phyloP scores from a whole-genome alignment of 306 rosid genomes.

The Cicer cuneatum region DNA sequence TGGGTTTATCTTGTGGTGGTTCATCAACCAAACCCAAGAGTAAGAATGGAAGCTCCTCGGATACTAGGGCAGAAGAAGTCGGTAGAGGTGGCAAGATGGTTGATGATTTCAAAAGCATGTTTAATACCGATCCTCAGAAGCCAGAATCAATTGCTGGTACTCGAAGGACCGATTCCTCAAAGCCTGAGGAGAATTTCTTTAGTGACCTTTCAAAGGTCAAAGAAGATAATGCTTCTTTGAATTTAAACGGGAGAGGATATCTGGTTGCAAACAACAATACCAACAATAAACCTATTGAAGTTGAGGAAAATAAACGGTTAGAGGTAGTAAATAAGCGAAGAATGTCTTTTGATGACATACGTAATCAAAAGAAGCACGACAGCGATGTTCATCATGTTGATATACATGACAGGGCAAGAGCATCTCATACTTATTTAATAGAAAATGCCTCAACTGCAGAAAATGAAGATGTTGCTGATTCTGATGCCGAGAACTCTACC shows the following conservation, averaged over 20 bases:
- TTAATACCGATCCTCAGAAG: constrained; percentile 67
- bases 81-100: constrained; percentile 73
- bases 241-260: constrained; percentile 73
- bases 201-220: constrained; percentile 78
- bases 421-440: constrained; percentile 71
- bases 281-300: constrained; percentile 54
- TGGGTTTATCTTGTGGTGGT: constrained; percentile 91
- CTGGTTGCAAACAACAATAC: constrained; percentile 57
- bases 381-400: constrained; percentile 63
- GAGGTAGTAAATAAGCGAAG: constrained; percentile 70
- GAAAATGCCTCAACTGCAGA: constrained; percentile 95
- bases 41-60: constrained; percentile 74
- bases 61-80: constrained; percentile 65
- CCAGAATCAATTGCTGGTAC: constrained; percentile 63
- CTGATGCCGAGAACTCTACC: constrained; percentile 85
- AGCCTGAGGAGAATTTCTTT: constrained; percentile 82
- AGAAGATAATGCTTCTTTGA: constrained; percentile 65
- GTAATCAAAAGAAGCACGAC: constrained; percentile 72
- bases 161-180: constrained; percentile 62
- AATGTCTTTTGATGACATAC: constrained; percentile 68
- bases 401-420: constrained; percentile 69
- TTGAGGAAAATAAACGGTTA: constrained; percentile 68
- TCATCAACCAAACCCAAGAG: constrained; percentile 73
- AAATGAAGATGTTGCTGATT: constrained; percentile 94
- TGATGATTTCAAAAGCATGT: constrained; percentile 81